Conservation (phyloP, 192 early-diverging fungal species). For the Gaertneriomyces sp. region DNA sequence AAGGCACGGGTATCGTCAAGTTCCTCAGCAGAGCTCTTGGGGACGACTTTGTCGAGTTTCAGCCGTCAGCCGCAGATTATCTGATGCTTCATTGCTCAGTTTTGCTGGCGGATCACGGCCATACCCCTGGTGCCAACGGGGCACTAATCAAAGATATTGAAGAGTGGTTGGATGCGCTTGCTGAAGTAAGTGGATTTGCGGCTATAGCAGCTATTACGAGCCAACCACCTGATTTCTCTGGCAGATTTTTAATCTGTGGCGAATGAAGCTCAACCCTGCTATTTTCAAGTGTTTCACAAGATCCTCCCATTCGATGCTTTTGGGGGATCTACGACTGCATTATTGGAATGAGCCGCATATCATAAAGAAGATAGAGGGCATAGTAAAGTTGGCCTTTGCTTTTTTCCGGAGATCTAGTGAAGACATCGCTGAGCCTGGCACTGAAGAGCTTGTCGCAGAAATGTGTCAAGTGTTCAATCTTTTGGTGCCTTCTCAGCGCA, state of each 20-base stretch:
- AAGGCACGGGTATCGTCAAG: constrained; percentile 44
- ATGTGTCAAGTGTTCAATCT: no score
- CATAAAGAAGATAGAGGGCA: no score
- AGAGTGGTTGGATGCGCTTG: constrained; percentile 21
- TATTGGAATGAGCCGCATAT: no score
- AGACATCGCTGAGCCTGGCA: no score
- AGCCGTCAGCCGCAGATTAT: constrained; percentile 18
- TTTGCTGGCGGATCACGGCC: constrained; percentile 14
- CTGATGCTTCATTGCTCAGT: constrained; percentile 15
- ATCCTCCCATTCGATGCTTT: constrained; percentile 12
- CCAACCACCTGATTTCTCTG: neutral
- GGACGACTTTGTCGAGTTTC: constrained; percentile 16
- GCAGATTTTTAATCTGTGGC: constrained; percentile 19
- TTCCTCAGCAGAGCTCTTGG: constrained; percentile 29
- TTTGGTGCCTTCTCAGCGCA: no score
- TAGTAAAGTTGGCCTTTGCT: no score
- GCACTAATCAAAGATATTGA: constrained; percentile 12
- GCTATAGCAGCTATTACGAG: no score
- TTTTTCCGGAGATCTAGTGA: no score
- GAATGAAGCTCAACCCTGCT: constrained; percentile 3
- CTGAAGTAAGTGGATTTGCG: constrained; percentile 14
- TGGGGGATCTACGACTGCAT: constrained; percentile 5
- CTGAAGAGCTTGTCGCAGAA: no score
- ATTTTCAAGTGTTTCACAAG: constrained; percentile 16
- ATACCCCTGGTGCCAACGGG: neutral